These are phyloP conservation scores for Didymella pinodella DNA, from an alignment of 2,329 filamentous ascomycete genomes.

Conservation along the genomic window DNA sequence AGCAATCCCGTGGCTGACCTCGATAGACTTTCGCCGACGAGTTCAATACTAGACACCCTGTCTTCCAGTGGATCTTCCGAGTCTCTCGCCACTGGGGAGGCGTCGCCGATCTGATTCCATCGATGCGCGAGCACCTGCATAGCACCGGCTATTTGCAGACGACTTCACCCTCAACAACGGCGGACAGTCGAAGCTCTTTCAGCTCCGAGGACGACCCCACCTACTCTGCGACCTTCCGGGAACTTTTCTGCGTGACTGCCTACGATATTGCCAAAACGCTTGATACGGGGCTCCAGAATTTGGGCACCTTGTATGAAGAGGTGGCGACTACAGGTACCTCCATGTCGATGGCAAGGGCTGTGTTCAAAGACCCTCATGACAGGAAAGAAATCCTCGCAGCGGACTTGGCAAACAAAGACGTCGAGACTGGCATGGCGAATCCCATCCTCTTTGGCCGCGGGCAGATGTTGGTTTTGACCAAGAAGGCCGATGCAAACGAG, in stretches of 20 bases:
- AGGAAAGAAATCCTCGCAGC: constrained; percentile 37
- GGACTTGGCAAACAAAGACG: constrained; percentile 43
- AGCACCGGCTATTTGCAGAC: constrained; percentile 36
- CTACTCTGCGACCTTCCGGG: constrained; percentile 79
- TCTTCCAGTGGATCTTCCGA: constrained; percentile 88
- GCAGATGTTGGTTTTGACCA: constrained; percentile 81
- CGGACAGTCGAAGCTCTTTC: constrained; percentile 31
- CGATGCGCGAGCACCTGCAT: constrained; percentile 79
- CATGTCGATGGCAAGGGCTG: constrained; percentile 71
- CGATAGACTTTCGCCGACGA: constrained; percentile 70
- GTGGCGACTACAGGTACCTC: constrained; percentile 70
- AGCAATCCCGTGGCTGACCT: constrained; percentile 20
- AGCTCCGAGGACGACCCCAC: constrained; percentile 65
- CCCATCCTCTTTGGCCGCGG: constrained; percentile 68
- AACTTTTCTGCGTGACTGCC: constrained; percentile 83
- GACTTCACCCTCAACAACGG: constrained; percentile 25
- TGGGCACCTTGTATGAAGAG: constrained; percentile 78
- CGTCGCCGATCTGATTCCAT: constrained; percentile 71
- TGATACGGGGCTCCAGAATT: constrained; percentile 66
- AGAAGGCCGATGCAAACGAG: constrained; percentile 67
- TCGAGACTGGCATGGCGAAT: constrained; percentile 49
- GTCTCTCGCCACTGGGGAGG: constrained; percentile 79
- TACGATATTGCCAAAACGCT: constrained; percentile 74
- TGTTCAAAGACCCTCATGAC: constrained; percentile 33
- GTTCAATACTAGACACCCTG: constrained; percentile 77